Percentiles rank a stretch among this genome's conserved stretches.
phyloP scores from a whole-genome alignment of 202 grass and related monocot species.

The Carex sylvatica region DNA sequence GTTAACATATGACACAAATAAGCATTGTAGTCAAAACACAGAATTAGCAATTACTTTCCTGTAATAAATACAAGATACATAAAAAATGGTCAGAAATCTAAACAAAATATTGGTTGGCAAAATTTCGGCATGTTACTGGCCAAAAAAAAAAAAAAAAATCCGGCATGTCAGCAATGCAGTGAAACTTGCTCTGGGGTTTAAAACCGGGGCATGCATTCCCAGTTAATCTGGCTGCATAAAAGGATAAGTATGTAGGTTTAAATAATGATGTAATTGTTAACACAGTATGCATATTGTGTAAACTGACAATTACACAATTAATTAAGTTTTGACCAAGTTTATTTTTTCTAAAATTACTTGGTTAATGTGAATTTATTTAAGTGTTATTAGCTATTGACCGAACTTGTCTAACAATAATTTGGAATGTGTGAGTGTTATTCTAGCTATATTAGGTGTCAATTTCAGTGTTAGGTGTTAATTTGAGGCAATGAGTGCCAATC shows the following conservation, averaged over 20 bases:
- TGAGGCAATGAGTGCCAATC: neutral
- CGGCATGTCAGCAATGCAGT: neutral
- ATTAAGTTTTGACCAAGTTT: neutral
- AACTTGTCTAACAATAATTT: neutral
- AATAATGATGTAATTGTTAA: conserved; percentile 5
- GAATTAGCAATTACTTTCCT: neutral
- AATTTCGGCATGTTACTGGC: neutral
- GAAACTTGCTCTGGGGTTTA: neutral
- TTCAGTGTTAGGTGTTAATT: neutral
- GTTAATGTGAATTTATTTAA: neutral
- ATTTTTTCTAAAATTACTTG: neutral
- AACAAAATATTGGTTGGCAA: neutral
- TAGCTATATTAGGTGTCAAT: neutral
- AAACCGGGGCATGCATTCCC: neutral
- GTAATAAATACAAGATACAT: neutral
- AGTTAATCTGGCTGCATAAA: neutral
- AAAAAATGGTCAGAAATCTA: neutral
- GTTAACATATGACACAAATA: neutral
- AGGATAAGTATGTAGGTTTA: neutral
- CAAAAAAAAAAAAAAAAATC: neutral
- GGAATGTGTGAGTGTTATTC: neutral
- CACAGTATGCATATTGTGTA: neutral
- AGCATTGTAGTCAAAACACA: neutral
- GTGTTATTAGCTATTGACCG: neutral
- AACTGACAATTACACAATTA: neutral